Evolutionary conservation across 768 basidiomycete genomes (phyloP), one percentile per base, ranked within the genome.

Genomic region (Botryobasidium botryosum): DNA sequence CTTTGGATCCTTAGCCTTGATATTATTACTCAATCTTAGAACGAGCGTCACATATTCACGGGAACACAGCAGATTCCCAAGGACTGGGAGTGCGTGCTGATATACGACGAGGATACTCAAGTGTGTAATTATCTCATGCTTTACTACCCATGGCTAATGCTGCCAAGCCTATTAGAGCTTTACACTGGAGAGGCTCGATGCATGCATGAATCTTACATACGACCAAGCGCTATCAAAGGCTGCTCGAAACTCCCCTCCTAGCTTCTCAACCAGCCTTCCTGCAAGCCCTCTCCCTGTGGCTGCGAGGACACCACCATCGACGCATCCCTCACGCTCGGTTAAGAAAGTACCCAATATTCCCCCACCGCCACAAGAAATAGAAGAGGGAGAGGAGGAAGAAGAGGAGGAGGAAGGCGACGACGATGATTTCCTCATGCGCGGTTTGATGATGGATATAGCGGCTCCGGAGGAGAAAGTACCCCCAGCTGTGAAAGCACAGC

Each of bases 141-240:
- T 28, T 28, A 21, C 17, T 8, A 17, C 8, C 27, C 18, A 29
- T 31, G 12, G 20, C 15, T 37, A 51, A 6, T 46, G 25, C 49
- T 36, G 35, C 31, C 26, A 46, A 40, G 58, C 50, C 7, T 52
- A n/a, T 50, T 45, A 84, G 80, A 69, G 67, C 43, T 79, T 75
- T 53, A 78, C 74, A 7, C 62, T 84, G 17, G 82, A 85, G 63
- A 82, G 81, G 56, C 59, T 85, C 3, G 82, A 84, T 43, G 74
- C 79, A 3, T 68, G 63, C 46, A 62, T 81, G 25, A 62, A 54
- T n/a, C 62, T 83, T 5, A 67, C 58, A 20, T 71, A 69, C 52
- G 71, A 73, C 28, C 24, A 40, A 28, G 29, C 39, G 6, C 35
- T 29, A 21, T 36, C 46, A 10, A 33, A 20, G 12, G 37, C 37